Conservation (phyloP, 2,329 filamentous ascomycete species). For the Epichloe sibirici region DNA sequence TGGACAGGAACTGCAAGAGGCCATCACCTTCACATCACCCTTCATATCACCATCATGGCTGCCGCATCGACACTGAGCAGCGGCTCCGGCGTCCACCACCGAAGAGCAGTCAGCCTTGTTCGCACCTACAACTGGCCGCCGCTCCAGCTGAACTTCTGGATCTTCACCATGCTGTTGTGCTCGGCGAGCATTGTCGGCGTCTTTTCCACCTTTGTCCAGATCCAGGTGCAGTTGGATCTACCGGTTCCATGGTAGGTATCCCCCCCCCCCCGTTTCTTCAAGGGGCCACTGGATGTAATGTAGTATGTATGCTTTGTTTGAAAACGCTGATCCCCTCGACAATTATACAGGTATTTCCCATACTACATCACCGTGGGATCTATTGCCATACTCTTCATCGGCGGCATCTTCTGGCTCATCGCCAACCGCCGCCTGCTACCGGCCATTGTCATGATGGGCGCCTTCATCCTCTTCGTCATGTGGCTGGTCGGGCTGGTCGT, state of each 20-base stretch:
- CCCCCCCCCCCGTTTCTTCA: background rate
- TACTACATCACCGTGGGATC: constrained; percentile 49
- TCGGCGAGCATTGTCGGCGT: constrained; percentile 48
- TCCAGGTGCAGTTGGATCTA: constrained; percentile 42
- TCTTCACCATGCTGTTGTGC: constrained; percentile 51
- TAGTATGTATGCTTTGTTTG: too few relatives aligned
- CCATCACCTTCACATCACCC: too few relatives aligned
- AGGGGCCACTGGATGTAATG: too few relatives aligned
- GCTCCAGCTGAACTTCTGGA: constrained; percentile 55
- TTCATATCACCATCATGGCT: background rate
- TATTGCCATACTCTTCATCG: constrained; percentile 55
- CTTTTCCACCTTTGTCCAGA: constrained; percentile 46
- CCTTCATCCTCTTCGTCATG: constrained; percentile 54
- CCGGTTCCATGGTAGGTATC: constrained; percentile 45
- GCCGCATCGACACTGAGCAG: constrained; percentile 14
- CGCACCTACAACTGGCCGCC: constrained; percentile 58
- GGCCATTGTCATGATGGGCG: constrained; percentile 49
- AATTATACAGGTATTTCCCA: constrained; percentile 46
- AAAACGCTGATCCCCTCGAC: too few relatives aligned
- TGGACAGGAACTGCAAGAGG: too few relatives aligned
- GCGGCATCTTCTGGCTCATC: constrained; percentile 51
- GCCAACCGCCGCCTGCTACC: constrained; percentile 47
- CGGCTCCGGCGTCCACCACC: constrained; percentile 31
- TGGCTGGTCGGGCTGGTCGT: constrained; percentile 56
- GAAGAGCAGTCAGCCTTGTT: constrained; percentile 30